These are phyloP conservation scores for Escallonia herrerae DNA, from an alignment of 129 eudicot genomes.

Conservation along the genomic window DNA sequence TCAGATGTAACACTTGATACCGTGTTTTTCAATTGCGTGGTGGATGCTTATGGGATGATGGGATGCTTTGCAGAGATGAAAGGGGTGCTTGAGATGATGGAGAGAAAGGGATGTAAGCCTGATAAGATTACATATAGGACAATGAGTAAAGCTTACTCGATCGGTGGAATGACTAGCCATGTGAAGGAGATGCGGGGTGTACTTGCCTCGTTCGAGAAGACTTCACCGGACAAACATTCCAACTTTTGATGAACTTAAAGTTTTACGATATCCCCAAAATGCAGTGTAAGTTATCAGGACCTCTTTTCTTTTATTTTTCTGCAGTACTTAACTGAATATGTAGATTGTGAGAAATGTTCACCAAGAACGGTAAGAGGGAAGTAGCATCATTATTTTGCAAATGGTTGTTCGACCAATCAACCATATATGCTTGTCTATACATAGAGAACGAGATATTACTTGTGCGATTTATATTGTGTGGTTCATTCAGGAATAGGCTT, in stretches of 20 bases:
- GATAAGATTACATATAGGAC: slow-evolving; percentile 77
- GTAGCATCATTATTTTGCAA: not conserved
- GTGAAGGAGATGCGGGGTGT: slow-evolving; percentile 57
- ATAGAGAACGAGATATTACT: too few species aligned
- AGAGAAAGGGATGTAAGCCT: slow-evolving; percentile 67
- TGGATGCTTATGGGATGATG: slow-evolving; percentile 93
- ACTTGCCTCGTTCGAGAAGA: slow-evolving; percentile 34
- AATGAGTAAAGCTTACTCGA: slow-evolving; percentile 75
- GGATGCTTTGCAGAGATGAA: slow-evolving; percentile 88
- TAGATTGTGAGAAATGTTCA: not conserved
- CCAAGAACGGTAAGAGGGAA: not conserved
- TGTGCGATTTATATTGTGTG: too few species aligned
- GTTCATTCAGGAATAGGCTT: too few species aligned
- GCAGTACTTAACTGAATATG: too few species aligned
- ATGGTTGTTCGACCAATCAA: not conserved
- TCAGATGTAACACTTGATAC: slow-evolving; percentile 77
- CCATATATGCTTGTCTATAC: too few species aligned
- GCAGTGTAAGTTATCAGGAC: not conserved
- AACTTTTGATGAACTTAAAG: slow-evolving; percentile 1
- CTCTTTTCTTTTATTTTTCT: not conserved
- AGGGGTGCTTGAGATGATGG: slow-evolving; percentile 70
- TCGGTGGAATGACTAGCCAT: slow-evolving; percentile 64
- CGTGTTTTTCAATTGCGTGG: slow-evolving; percentile 75
- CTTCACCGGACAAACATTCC: not conserved
- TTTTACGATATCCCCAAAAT: not conserved